These are phyloP conservation scores for Paramyrothecium sp. DNA, from an alignment of 2,329 filamentous ascomycete species.

Conservation along the genomic window DNA sequence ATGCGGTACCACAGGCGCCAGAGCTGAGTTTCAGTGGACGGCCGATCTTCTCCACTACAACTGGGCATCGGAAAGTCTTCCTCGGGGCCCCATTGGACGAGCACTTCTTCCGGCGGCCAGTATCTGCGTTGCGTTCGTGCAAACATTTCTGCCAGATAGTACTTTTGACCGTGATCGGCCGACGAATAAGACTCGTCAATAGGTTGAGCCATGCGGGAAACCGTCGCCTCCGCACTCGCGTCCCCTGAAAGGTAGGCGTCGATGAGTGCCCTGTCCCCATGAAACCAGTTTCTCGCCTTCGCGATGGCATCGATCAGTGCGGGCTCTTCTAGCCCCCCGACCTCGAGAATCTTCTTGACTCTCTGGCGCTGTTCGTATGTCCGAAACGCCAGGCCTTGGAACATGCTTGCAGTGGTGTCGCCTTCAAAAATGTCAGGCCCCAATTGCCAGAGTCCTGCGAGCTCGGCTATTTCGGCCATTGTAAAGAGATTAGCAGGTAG, in stretches of 20 bases:
- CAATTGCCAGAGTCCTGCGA: neutral
- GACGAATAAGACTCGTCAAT: conserved; percentile 3
- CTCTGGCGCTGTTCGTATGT: no score
- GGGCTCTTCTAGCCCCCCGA: neutral
- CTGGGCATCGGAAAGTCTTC: neutral
- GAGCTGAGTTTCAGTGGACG: neutral
- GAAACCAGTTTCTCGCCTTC: conserved; percentile 1
- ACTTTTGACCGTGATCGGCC: neutral
- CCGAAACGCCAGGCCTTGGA: neutral
- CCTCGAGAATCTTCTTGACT: neutral
- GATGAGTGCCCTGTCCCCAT: neutral
- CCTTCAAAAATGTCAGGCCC: neutral
- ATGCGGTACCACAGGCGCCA: conserved; percentile 2
- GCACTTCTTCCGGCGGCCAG: neutral
- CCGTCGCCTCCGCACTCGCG: neutral
- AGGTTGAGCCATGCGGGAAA: neutral
- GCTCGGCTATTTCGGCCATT: neutral
- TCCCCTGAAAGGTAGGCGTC: conserved; percentile 1
- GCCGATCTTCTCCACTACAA: neutral
- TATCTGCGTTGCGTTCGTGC: conserved; percentile 1
- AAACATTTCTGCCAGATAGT: neutral
- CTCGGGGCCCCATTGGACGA: neutral
- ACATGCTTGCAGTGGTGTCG: neutral
- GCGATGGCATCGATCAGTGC: conserved; percentile 3
- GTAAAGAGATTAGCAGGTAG: neutral